Percentiles rank a stretch among this genome's conserved stretches.
phyloP scores from a whole-genome alignment of 1,139 yeast genomes.

The Magnusiomyces clavatus region DNA sequence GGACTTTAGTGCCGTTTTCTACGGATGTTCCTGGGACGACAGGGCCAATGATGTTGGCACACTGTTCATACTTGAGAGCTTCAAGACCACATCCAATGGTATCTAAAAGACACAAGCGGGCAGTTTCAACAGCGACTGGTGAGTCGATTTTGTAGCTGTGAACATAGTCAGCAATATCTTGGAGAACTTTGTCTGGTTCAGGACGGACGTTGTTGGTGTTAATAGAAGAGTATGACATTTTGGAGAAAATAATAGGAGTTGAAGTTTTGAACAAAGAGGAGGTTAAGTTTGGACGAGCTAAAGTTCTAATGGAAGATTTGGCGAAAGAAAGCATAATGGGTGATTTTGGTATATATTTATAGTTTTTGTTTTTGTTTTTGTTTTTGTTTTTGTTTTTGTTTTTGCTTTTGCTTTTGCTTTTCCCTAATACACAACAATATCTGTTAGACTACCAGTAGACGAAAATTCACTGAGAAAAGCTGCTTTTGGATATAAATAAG shows the following conservation, averaged over 20 bases:
- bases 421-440: too few species aligned
- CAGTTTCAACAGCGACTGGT: conserved; percentile 44
- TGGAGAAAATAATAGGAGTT: too few species aligned
- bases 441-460: too few species aligned
- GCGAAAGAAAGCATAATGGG: conserved; percentile 1
- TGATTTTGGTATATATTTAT: too few species aligned
- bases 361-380: not conserved
- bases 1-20: conserved; percentile 46
- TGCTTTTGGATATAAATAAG: not conserved
- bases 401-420: too few species aligned
- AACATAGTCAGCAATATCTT: conserved; percentile 44
- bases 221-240: conserved; percentile 19
- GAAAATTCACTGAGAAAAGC: too few species aligned
- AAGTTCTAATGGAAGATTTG: not conserved
- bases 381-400: not conserved
- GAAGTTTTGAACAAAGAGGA: not conserved
- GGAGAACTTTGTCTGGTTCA: conserved; percentile 41
- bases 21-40: conserved; percentile 48
- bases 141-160: conserved; percentile 42
- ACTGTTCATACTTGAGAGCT: conserved; percentile 47
- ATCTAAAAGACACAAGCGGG: conserved; percentile 46
- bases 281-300: not conserved
- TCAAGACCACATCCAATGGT: conserved; percentile 57
- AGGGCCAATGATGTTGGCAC: conserved; percentile 44
- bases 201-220: conserved; percentile 43